Evolutionary conservation across 441 rosid species (phyloP).

Genomic region (Pelargonium cotyledonis): DNA sequence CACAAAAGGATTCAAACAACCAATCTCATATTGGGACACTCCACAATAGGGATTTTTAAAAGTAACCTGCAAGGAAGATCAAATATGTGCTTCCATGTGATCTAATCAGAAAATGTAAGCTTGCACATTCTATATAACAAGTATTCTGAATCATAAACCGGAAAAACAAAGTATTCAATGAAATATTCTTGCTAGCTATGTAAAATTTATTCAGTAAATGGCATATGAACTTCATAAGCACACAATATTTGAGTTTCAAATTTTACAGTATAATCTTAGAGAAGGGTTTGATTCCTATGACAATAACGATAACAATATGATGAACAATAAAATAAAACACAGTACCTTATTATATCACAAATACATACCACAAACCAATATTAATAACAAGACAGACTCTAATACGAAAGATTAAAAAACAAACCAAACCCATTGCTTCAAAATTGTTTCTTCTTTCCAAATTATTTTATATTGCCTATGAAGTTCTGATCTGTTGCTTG

Average conservation of each 20-base stretch:
- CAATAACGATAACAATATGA: conserved; percentile 23
- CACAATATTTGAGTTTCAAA: conserved; percentile 25
- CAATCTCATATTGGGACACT: too few relatives aligned
- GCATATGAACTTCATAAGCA: conserved; percentile 32
- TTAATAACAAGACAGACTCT: conserved; percentile 8
- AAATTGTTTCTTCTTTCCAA: conserved; percentile 25
- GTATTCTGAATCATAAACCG: conserved; percentile 2
- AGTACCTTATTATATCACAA: conserved; percentile 46
- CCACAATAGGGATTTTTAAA: too few relatives aligned
- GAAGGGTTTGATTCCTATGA: conserved; percentile 28
- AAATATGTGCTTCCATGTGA: too few relatives aligned
- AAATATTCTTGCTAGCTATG: conserved; percentile 15
- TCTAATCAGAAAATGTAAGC: too few relatives aligned
- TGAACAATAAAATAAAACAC: conserved; percentile 14
- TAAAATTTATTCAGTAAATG: conserved; percentile 28
- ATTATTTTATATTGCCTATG: conserved; percentile 40
- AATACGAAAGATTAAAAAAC: conserved; percentile 21
- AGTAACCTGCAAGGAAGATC: too few relatives aligned
- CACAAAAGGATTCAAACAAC: too few relatives aligned
- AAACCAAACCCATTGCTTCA: conserved; percentile 49
- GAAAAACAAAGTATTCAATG: conserved; percentile 8
- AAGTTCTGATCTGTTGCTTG: conserved; percentile 71
- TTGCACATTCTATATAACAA: too few relatives aligned
- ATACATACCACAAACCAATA: conserved; percentile 44
- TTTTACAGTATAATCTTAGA: conserved; percentile 47